Percentiles rank a stretch among this genome's conserved stretches.
These are phyloP conservation scores for Annona squamosa DNA, from an alignment of 164 flowering plant species.

Conservation along the genomic window DNA sequence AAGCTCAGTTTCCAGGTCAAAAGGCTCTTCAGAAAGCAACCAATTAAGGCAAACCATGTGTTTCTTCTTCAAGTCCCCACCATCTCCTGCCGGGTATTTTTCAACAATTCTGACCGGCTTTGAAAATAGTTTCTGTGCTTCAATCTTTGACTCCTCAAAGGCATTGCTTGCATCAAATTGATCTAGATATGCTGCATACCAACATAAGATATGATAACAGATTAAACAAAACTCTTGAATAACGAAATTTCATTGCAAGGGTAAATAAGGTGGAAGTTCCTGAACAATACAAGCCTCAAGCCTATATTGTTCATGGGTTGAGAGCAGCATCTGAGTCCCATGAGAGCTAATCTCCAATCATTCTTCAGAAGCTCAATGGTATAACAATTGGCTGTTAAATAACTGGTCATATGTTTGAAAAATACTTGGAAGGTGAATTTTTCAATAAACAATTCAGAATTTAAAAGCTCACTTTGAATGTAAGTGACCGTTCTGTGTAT, in stretches of 20 bases:
- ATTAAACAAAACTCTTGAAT: not conserved
- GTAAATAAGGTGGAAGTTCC: no score
- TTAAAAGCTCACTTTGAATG: no score
- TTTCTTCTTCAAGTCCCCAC: slow-evolving; percentile 75
- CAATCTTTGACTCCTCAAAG: slow-evolving; percentile 54
- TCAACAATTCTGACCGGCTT: slow-evolving; percentile 75
- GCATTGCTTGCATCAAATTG: slow-evolving; percentile 74
- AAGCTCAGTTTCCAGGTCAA: slow-evolving; percentile 94
- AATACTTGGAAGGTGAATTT: no score
- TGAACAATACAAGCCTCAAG: no score
- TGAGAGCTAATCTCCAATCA: no score
- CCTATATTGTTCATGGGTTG: no score
- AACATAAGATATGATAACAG: not conserved
- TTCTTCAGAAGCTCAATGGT: no score
- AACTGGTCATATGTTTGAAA: no score
- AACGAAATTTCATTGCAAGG: not conserved
- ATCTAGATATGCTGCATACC: slow-evolving; percentile 64
- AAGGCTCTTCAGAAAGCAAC: slow-evolving; percentile 84
- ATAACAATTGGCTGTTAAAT: no score
- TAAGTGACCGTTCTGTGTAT: no score
- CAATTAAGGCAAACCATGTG: slow-evolving; percentile 98
- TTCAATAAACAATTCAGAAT: no score
- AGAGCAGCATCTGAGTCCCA: no score
- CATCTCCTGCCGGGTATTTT: slow-evolving; percentile 90
- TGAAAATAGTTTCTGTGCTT: slow-evolving; percentile 61